Base-by-base conservation (phyloP, 2,329 filamentous ascomycete species). In the Botrytis galanthina region DNA sequence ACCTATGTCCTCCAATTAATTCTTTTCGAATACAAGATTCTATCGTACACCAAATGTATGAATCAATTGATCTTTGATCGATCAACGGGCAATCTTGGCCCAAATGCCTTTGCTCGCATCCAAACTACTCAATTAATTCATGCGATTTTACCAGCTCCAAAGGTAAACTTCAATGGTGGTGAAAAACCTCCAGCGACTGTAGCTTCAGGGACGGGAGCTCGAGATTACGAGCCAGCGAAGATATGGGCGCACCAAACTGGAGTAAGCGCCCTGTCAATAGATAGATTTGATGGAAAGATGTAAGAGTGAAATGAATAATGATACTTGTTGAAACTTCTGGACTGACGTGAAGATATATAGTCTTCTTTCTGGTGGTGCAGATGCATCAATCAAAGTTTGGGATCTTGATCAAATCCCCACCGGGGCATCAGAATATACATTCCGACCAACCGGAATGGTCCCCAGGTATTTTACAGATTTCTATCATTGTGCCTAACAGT, bases 341-440 rank as follows among this genome's bases (percentile, higher is more conserved):
- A 20, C 37, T 70, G 26, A 70, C 37, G 32, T 61, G 37, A 70
- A 18, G 37, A 70, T 20, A 42, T 63, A 35, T 78, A 92, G 93
- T 77, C 86, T 98, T 75, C 83, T 97, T 2, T 97, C 95, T 0
- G 95, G 93, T 6, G 94, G 95, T 44, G 91, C 93, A 7, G 94
- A 97, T 80, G 93, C 92, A 16, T 92, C 92, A 0, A 89, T 98
- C 79, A 92, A 91, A 77, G 84, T 98, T 63, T 98, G 95, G 95
- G 91, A 98, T 82, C 87, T 98, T 10, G 92, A 97, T 79, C 84
- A 87, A 68, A 84, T 85, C 74, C 82, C 84, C 75, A 81, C 73
- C 26, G 72, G 72, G 12, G 63, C 74, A 75, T 75, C 67, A 59
- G 44, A 81, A 81, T 86, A 86, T 79, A 86, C 81, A 29, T 91